Conservation (phyloP, 208 protist genomes). For the Vickermania ingenoplastis region DNA sequence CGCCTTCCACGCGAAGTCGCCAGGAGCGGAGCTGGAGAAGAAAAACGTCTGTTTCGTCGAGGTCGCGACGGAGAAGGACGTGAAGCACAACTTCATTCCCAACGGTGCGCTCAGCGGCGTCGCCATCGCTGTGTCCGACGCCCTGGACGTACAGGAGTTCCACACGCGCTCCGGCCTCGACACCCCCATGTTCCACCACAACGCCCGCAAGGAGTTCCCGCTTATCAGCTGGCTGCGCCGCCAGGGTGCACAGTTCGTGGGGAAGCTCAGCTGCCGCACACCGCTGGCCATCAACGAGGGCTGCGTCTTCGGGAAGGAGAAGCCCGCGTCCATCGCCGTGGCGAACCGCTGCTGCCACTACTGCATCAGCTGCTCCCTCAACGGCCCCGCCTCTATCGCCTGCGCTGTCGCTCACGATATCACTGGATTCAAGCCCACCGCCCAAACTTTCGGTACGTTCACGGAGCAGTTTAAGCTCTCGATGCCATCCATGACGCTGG, state of each 20-base stretch:
- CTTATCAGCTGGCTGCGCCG: slow-evolving; percentile 75
- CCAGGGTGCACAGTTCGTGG: slow-evolving; percentile 66
- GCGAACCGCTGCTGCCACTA: slow-evolving; percentile 58
- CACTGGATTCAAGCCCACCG: slow-evolving; percentile 81
- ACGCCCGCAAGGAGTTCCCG: slow-evolving; percentile 48
- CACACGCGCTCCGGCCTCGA: slow-evolving; percentile 48
- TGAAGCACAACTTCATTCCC: slow-evolving; percentile 38
- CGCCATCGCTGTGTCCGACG: slow-evolving; percentile 63
- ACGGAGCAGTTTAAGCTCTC: slow-evolving; percentile 49
- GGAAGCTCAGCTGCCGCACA: slow-evolving; percentile 59
- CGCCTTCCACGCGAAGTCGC: slow-evolving; percentile 2
- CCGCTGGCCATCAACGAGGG: slow-evolving; percentile 63
- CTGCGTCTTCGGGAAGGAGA: slow-evolving; percentile 37
- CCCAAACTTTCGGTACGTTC: slow-evolving; percentile 79
- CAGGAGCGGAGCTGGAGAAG: slow-evolving; percentile 12
- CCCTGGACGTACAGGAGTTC: slow-evolving; percentile 65
- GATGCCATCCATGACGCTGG: slow-evolving; percentile 70
- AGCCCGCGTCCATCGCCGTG: slow-evolving; percentile 40
- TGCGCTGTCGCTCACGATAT: slow-evolving; percentile 54
- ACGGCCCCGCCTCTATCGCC: slow-evolving; percentile 51
- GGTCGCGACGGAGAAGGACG: slow-evolving; percentile 36
- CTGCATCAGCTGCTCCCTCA: slow-evolving; percentile 58
- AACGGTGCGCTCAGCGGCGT: slow-evolving; percentile 67
- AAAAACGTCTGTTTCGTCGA: slow-evolving; percentile 44
- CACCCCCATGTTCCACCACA: slow-evolving; percentile 43